A percentile compares a stretch with the other conserved stretches of the same genome.
Evolutionary conservation across 768 basidiomycete species (phyloP).

Genomic region (Tricholoma sp.): DNA sequence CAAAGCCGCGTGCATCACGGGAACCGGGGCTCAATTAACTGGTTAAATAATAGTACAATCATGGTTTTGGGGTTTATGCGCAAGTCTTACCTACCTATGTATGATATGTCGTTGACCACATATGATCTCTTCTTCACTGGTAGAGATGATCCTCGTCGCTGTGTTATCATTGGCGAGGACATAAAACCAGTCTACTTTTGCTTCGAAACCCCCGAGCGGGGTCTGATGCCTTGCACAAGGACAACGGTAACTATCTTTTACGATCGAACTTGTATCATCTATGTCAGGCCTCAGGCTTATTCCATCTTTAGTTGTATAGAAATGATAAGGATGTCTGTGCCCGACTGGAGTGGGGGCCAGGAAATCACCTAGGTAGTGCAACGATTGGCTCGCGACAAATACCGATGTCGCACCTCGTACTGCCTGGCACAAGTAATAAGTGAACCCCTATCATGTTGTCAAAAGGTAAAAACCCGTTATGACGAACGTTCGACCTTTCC

Average conservation of each 20-base stretch:
- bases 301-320: conserved; percentile 30
- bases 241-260: conserved; percentile 38
- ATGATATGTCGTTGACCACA: conserved; percentile 36
- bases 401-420: conserved; percentile 60
- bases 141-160: conserved; percentile 60
- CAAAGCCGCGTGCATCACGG: conserved; percentile 46
- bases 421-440: conserved; percentile 46
- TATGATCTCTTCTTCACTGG: conserved; percentile 68
- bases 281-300: conserved; percentile 8
- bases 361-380: conserved; percentile 51
- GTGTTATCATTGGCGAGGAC: conserved; percentile 64
- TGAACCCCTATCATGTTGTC: conserved; percentile 25
- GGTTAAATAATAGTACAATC: conserved; percentile 35
- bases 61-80: conserved; percentile 26
- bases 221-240: conserved; percentile 34
- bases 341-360: conserved; percentile 44
- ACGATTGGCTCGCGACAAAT: conserved; percentile 49
- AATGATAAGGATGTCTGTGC: conserved; percentile 48
- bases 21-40: conserved; percentile 38
- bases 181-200: conserved; percentile 54
- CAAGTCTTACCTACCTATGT: conserved; percentile 29
- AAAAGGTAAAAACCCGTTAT: conserved; percentile 8
- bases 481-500: conserved; percentile 14
- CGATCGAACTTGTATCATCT: background rate
- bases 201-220: conserved; percentile 56